Evolutionary conservation across 208 protist species (phyloP), one percentile per base, ranked within the genome.

Genomic region (Trypanosoma conorhini): DNA sequence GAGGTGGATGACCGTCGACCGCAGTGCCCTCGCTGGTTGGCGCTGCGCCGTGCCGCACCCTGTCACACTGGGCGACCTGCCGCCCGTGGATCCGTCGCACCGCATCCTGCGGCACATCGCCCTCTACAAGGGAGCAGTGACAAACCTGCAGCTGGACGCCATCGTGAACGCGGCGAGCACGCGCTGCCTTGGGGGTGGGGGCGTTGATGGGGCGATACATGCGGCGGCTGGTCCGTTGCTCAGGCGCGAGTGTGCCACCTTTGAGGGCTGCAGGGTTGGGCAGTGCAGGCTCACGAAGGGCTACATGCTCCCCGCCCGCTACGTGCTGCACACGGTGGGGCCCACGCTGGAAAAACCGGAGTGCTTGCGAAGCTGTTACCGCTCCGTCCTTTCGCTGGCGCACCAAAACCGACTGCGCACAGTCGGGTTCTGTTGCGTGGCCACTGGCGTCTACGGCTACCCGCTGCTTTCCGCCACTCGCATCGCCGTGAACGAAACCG

Each of bases 391-490:
- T 40, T 74, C 79, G 22, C 65, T 89, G n/a, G 75, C 70, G 21
- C 58, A 77, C 28, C 28, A 50, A 17, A 71, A 89, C 51, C 42
- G 79, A 13, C 48, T 97, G 22, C 77, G 80, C 40, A 84, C 70
- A 30, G 44, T 97, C 0, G 94, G 78, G 3, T 76, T 97, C n/a
- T 96, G 89, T 68, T 67, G 88, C 28, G 77, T 97, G 40, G 93
- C 87, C 42, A 93, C 87, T 21, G 94, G 94, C 5, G 83, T 97
- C 24, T 97, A 90, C 67, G 94, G 94, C 13, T 97, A 94, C 68
- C 88, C 88, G 9, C 68, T 94, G 7, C 12, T 57, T 5, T 55
- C 68, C 0, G 91, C 92, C 0, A 82, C 72, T 9, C n/a, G 72
- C 2, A 81, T 97, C 15, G 91, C 92, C 13, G 8, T 96, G 3